Evolutionary conservation across 768 basidiomycete species (phyloP), one percentile per base, ranked within the genome.

Genomic region (Leccinum arenicola): DNA sequence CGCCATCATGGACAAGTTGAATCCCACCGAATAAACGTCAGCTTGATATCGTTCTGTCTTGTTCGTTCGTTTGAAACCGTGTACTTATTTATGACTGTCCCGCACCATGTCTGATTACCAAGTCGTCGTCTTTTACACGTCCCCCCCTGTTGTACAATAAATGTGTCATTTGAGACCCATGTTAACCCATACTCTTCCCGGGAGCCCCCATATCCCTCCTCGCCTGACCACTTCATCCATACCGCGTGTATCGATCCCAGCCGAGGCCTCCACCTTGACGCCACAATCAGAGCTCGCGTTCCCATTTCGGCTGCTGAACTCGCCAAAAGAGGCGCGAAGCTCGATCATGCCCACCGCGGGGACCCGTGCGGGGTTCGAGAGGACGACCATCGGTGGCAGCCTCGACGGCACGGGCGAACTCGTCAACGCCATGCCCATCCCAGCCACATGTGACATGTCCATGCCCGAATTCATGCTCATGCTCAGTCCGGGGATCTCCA

Each of bases 181-280:
- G 33, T 58, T 62, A 31, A 55, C 53, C 82, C 82, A 93, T 33
- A 91, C 77, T 58, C 85, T 79, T 19, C 89, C 91, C 43, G 88
- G 77, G 55, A 93, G 68, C 4, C 88, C 84, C 56, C 90, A 78
- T 9, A 81, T 74, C 6, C 91, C 90, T 4, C 91, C 91, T 15
- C 91, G 78, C 50, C 91, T 78, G 61, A 84, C 82, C 38, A 84
- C 78, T 68, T 93, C 89, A 64, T 90, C 89, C 67, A 92, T 73
- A 23, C 75, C 76, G 36, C 83, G 80, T 9, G 74, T 69, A 56
- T 84, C 80, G 50, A 85, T 58, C 57, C 84, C 85, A 33, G 74
- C 71, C 3, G 61, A 55, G 17, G 65, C 61, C 54, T 70, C 68
- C 27, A 70, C 60, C 43, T 57, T 64, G 25, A 75, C 40, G n/a